Evolutionary conservation across 202 grass and related monocot species (phyloP).

Genomic region (Digitaria exilis): DNA sequence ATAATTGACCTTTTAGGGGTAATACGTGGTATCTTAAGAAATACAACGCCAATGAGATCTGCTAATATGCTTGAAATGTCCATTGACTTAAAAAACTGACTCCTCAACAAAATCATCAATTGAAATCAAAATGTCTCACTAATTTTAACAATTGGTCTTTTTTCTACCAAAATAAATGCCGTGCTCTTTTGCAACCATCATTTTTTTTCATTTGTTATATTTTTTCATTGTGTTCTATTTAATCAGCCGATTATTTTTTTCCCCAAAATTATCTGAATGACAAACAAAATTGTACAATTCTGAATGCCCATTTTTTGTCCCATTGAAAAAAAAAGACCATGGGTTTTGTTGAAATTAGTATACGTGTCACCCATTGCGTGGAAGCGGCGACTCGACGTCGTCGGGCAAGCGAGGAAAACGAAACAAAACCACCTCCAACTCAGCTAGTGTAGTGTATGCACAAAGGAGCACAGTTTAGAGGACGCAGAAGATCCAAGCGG

Average conservation of each 20-base stretch:
- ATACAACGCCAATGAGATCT: not conserved
- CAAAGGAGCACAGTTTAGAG: not conserved
- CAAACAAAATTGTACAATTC: not conserved
- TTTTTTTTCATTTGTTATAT: not conserved
- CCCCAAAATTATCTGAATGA: not conserved
- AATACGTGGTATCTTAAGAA: not conserved
- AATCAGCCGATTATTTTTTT: too few species aligned
- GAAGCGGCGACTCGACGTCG: not conserved
- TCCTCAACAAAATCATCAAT: not conserved
- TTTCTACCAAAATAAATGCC: not conserved
- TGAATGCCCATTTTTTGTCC: not conserved
- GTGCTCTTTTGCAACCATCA: not conserved
- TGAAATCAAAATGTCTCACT: not conserved
- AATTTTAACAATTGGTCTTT: not conserved
- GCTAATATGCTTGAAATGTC: too few species aligned
- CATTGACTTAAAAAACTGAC: not conserved
- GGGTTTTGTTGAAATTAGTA: too few species aligned
- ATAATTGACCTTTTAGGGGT: not conserved
- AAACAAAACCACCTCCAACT: not conserved
- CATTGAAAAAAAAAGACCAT: not conserved
- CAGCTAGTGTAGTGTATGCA: too few species aligned
- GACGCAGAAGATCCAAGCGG: conserved; percentile 21
- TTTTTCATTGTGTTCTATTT: not conserved
- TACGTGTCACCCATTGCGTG: too few species aligned
- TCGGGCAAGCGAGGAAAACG: not conserved